These are phyloP conservation scores for Candida smagusa DNA, from an alignment of 1,139 yeast genomes.

Conservation along the genomic window DNA sequence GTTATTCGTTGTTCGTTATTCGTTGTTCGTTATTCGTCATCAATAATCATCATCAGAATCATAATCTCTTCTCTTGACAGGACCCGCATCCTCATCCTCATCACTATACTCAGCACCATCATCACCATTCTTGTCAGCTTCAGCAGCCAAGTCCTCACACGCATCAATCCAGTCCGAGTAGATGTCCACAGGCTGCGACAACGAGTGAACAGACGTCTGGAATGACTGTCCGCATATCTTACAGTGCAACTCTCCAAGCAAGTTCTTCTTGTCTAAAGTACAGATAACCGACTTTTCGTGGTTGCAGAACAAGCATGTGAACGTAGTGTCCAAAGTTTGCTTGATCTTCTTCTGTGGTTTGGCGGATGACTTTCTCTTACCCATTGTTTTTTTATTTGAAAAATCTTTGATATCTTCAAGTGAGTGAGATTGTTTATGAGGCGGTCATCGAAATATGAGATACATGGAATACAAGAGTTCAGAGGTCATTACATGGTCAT, in stretches of 20 bases:
- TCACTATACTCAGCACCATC: conserved; percentile 22
- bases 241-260: conserved; percentile 82
- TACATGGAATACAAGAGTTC: too few relatives aligned
- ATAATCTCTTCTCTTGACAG: conserved; percentile 1
- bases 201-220: conserved; percentile 81
- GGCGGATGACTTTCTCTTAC: conserved; percentile 88
- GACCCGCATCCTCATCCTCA: conserved; percentile 29
- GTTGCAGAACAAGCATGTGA: conserved; percentile 91
- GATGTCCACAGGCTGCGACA: conserved; percentile 88
- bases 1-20: background rate
- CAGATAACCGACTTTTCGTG: conserved; percentile 93
- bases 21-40: background rate
- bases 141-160: conserved; percentile 90
- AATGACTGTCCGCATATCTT: conserved; percentile 94
- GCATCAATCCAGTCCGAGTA: conserved; percentile 99
- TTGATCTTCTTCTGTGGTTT: conserved; percentile 79
- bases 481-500: too few relatives aligned
- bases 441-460: too few relatives aligned
- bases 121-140: conserved; percentile 34
- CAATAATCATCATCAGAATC: conserved; percentile 13
- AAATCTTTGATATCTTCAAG: too few relatives aligned
- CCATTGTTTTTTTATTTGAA: conserved; percentile 38
- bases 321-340: conserved; percentile 78
- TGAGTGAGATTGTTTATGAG: too few relatives aligned
- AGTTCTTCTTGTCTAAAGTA: conserved; percentile 79